A percentile compares a stretch with the other conserved stretches of the same genome.
phyloP scores from a whole-genome alignment of 2,329 filamentous ascomycete genomes.

The Fusarium robinianum region DNA sequence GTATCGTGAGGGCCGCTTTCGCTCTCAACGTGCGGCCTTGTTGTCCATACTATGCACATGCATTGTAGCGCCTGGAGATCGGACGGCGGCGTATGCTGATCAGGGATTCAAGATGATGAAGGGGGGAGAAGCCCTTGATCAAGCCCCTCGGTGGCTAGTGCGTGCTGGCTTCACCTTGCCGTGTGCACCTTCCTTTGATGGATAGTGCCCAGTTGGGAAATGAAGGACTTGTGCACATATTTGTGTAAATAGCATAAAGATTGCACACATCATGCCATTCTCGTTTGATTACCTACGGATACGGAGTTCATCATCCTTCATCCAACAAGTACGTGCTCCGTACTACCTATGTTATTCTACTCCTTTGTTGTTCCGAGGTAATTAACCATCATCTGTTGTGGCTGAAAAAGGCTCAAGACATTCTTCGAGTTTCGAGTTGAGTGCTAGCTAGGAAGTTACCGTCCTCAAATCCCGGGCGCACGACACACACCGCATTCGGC shows the following conservation, averaged over 20 bases:
- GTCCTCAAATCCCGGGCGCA: too few relatives aligned
- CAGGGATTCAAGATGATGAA: constrained; percentile 26
- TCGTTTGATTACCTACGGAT: not conserved
- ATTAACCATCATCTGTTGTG: constrained; percentile 3
- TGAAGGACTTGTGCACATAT: constrained; percentile 22
- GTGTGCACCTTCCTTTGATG: constrained; percentile 18
- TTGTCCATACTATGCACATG: constrained; percentile 12
- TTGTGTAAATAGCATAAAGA: not conserved
- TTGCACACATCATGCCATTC: constrained; percentile 6
- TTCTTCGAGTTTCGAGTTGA: constrained; percentile 26
- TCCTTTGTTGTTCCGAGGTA: too few relatives aligned
- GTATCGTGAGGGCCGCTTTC: too few relatives aligned
- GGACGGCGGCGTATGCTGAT: constrained; percentile 33
- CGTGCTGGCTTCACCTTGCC: constrained; percentile 2
- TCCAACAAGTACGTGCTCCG: too few relatives aligned
- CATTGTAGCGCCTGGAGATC: constrained; percentile 27
- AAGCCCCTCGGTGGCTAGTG: constrained; percentile 8
- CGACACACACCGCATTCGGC: too few relatives aligned
- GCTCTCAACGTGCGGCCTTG: constrained; percentile 12
- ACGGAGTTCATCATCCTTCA: not conserved
- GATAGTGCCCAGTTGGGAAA: constrained; percentile 5
- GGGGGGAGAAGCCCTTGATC: constrained; percentile 6
- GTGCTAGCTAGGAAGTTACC: too few relatives aligned
- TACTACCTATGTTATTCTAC: constrained; percentile 2
- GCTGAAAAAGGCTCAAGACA: constrained; percentile 12